Conservation (phyloP, 2,329 filamentous ascomycete species). For the Claviceps arundinis region DNA sequence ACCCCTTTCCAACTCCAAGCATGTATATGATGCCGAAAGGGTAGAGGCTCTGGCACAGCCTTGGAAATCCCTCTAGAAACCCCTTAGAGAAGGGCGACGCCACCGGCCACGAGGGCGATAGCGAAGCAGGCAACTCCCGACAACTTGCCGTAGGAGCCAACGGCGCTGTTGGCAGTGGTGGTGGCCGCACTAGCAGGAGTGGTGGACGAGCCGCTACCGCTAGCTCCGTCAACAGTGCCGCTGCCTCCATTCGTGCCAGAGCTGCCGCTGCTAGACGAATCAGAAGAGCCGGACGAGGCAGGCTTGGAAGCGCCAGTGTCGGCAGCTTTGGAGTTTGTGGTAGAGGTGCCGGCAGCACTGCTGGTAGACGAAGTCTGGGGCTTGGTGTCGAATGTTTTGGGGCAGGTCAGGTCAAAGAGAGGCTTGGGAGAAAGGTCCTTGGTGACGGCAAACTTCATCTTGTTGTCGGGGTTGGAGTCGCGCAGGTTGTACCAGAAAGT, state of each 20-base stretch:
- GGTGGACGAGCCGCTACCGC: background rate
- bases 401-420: slow-evolving; percentile 41
- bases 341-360: slow-evolving; percentile 2
- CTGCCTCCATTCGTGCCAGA: slow-evolving; percentile 3
- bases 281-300: slow-evolving; percentile 3
- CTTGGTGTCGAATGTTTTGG: slow-evolving; percentile 25
- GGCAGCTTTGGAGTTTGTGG: slow-evolving; percentile 4
- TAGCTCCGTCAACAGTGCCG: background rate
- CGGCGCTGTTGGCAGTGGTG: background rate
- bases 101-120: slow-evolving; percentile 7
- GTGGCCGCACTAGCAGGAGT: background rate
- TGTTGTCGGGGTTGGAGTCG: slow-evolving; percentile 47
- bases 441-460: slow-evolving; percentile 44
- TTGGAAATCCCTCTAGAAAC: background rate
- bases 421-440: slow-evolving; percentile 37
- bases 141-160: slow-evolving; percentile 4
- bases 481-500: slow-evolving; percentile 51
- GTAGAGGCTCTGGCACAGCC: background rate
- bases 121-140: slow-evolving; percentile 9
- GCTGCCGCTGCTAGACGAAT: background rate
- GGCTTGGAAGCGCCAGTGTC: slow-evolving; percentile 2
- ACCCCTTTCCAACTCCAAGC: background rate
- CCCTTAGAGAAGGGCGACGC: slow-evolving; percentile 7
- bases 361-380: slow-evolving; percentile 10
- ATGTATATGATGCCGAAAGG: slow-evolving; percentile 2